Percentiles rank a stretch among this genome's conserved stretches.
Conservation (phyloP, 768 basidiomycete species). For the Podaxis pistillaris region DNA sequence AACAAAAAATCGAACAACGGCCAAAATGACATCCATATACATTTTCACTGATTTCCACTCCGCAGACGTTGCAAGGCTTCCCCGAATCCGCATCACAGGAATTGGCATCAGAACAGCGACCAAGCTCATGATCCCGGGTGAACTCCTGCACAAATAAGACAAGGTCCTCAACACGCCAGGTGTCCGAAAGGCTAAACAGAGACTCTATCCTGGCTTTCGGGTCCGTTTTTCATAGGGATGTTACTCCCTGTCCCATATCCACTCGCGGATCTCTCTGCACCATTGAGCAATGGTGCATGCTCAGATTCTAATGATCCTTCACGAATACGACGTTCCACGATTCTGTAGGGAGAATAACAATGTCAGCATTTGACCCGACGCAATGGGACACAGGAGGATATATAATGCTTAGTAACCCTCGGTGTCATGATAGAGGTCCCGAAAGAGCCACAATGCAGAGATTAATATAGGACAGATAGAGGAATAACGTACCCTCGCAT, state of each 20-base stretch:
- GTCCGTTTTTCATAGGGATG: not conserved
- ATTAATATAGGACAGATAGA: not conserved
- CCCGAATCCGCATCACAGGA: too few species aligned
- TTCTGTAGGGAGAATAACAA: conserved; percentile 29
- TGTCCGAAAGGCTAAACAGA: not conserved
- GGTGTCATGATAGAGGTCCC: not conserved
- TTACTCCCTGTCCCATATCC: not conserved
- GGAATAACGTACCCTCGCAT: conserved; percentile 66
- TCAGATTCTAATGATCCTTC: not conserved
- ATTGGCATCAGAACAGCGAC: too few species aligned
- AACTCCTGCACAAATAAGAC: too few species aligned
- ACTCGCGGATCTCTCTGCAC: not conserved
- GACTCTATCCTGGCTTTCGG: not conserved
- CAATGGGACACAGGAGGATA: not conserved
- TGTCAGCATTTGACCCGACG: not conserved
- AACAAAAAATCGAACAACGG: too few species aligned
- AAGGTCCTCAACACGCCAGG: too few species aligned
- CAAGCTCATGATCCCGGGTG: too few species aligned
- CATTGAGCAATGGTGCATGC: not conserved
- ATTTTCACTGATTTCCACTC: too few species aligned
- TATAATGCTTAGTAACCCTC: conserved; percentile 17
- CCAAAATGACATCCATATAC: too few species aligned
- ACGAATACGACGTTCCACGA: conserved; percentile 43
- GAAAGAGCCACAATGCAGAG: not conserved
- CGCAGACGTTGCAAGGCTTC: too few species aligned